phyloP scores from a whole-genome alignment of 805 yeast species.

The Kurtzmaniella fragi region DNA sequence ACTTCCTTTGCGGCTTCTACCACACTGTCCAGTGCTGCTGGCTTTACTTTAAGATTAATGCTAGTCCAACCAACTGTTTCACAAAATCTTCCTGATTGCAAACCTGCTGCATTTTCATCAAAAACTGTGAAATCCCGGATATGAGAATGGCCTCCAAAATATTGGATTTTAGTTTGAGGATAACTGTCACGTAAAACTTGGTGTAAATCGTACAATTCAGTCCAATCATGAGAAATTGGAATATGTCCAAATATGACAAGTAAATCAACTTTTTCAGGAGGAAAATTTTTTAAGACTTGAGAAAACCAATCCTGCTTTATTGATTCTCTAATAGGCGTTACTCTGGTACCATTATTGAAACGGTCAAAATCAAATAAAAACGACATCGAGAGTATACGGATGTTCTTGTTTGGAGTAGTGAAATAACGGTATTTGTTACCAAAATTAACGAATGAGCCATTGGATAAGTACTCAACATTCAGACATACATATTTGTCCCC shows the following conservation, averaged over 20 bases:
- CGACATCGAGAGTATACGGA: constrained; percentile 63
- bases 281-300: constrained; percentile 29
- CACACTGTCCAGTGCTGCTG: constrained; percentile 8
- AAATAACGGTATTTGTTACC: constrained; percentile 67
- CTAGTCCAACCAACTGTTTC: constrained; percentile 92
- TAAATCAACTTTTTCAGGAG: constrained; percentile 48
- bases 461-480: constrained; percentile 57
- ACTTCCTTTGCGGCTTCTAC: constrained; percentile 7
- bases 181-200: constrained; percentile 47
- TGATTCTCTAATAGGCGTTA: constrained; percentile 54
- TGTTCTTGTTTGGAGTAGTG: constrained; percentile 48
- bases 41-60: constrained; percentile 29
- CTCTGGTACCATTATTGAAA: constrained; percentile 55
- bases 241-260: constrained; percentile 74
- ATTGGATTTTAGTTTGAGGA: constrained; percentile 67
- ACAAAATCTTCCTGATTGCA: constrained; percentile 91
- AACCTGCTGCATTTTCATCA: constrained; percentile 64
- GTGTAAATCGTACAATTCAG: constrained; percentile 47
- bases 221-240: constrained; percentile 54
- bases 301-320: constrained; percentile 63
- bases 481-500: constrained; percentile 65
- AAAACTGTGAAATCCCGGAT: constrained; percentile 74
- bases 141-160: constrained; percentile 94
- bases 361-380: constrained; percentile 73
- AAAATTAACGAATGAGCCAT: constrained; percentile 51